These are phyloP conservation scores for Teunomyces stri DNA, from an alignment of 805 yeast genomes.

Conservation along the genomic window DNA sequence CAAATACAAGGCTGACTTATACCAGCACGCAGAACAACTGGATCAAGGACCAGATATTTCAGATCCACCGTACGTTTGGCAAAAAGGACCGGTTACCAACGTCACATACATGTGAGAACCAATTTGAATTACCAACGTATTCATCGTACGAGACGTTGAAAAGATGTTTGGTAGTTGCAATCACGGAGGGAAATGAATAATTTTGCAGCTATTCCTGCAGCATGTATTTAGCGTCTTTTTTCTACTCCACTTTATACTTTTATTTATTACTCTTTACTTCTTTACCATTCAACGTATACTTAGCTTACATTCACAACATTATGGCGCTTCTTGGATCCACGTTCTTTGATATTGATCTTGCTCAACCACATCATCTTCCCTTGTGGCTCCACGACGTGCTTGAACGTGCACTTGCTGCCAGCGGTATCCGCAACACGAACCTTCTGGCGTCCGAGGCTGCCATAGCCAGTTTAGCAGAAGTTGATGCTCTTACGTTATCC, in stretches of 20 bases:
- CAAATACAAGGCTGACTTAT: no score
- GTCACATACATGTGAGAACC: constrained; percentile 96
- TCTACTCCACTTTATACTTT: neutral
- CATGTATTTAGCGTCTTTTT: neutral
- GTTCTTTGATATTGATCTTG: constrained; percentile 16
- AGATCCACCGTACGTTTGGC: constrained; percentile 87
- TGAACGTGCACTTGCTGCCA: constrained; percentile 32
- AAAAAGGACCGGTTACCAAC: constrained; percentile 84
- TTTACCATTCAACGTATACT: neutral
- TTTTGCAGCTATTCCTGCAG: neutral
- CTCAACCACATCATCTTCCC: constrained; percentile 20
- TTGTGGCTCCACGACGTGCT: constrained; percentile 33
- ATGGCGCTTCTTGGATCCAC: constrained; percentile 9
- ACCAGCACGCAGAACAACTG: no score
- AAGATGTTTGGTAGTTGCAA: constrained; percentile 74
- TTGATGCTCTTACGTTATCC: constrained; percentile 15
- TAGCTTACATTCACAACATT: neutral
- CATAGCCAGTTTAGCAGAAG: constrained; percentile 29
- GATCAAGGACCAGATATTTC: no score
- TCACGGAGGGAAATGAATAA: constrained; percentile 84
- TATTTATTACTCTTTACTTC: neutral
- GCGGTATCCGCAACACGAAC: constrained; percentile 19
- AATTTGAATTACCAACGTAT: constrained; percentile 89
- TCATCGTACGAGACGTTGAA: constrained; percentile 83
- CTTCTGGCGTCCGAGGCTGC: constrained; percentile 40